Evolutionary conservation across 257 asterid species (phyloP).

Genomic region (Pogostemon cablin): DNA sequence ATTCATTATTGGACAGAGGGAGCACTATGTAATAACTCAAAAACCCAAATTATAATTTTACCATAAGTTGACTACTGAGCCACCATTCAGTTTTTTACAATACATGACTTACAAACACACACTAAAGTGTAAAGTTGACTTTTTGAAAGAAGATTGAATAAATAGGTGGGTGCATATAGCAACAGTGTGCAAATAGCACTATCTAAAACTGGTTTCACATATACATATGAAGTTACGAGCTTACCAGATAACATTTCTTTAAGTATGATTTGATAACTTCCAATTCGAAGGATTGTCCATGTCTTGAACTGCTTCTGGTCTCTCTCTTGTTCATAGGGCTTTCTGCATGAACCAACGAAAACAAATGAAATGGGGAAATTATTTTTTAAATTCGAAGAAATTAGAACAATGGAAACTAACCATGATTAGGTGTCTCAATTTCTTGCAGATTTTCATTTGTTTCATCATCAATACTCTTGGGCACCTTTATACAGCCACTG

Average conservation of each 20-base stretch:
- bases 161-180: too few relatives aligned
- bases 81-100: too few relatives aligned
- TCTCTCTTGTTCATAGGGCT: neutral
- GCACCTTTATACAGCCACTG: conserved; percentile 38
- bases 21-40: too few relatives aligned
- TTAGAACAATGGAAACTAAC: conserved; percentile 20
- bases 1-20: too few relatives aligned
- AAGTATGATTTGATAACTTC: neutral
- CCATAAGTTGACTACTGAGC: too few relatives aligned
- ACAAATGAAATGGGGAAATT: neutral
- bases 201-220: too few relatives aligned
- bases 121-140: too few relatives aligned
- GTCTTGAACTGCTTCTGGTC: neutral
- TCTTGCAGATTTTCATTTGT: conserved; percentile 12
- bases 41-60: too few relatives aligned
- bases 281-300: conserved; percentile 23
- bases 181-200: too few relatives aligned
- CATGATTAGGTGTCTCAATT: conserved; percentile 22
- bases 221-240: neutral
- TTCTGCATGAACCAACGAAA: conserved; percentile 26
- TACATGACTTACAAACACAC: too few relatives aligned
- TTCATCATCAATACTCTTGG: neutral
- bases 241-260: conserved; percentile 1
- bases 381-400: neutral
- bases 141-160: too few relatives aligned